Percentiles rank a stretch among this genome's conserved stretches.
Conservation (phyloP, 805 yeast species). For the Wickerhamiella azymoides region DNA sequence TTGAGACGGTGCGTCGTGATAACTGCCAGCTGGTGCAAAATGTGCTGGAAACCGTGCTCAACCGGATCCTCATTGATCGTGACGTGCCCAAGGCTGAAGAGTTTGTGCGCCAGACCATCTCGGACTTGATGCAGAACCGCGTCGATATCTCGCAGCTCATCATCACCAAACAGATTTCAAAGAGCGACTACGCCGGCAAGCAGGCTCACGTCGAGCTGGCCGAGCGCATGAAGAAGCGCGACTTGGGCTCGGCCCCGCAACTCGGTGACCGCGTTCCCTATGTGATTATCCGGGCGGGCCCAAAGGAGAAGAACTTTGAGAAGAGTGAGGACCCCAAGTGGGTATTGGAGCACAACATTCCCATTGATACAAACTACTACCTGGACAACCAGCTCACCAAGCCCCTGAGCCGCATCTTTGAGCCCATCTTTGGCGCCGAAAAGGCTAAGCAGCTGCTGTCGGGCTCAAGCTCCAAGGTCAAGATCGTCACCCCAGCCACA, state of each 20-base stretch:
- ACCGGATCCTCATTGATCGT: constrained; percentile 71
- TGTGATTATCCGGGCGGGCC: constrained; percentile 72
- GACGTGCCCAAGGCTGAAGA: constrained; percentile 73
- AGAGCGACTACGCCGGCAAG: constrained; percentile 84
- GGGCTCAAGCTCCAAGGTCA: constrained; percentile 71
- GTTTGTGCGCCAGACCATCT: constrained; percentile 76
- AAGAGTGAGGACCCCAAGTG: constrained; percentile 94
- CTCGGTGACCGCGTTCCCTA: constrained; percentile 97
- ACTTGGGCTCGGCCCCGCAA: constrained; percentile 93
- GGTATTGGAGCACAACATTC: constrained; percentile 80
- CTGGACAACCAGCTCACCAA: constrained; percentile 85
- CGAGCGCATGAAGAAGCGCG: constrained; percentile 90
- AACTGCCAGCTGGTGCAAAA: constrained; percentile 90
- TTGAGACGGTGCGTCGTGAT: constrained; percentile 96
- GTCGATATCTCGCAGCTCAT: constrained; percentile 88
- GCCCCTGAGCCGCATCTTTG: constrained; percentile 85
- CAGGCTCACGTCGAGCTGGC: constrained; percentile 97
- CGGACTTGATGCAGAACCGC: constrained; percentile 78
- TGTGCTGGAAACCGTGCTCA: constrained; percentile 83
- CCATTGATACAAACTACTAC: constrained; percentile 89
- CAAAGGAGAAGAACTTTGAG: constrained; percentile 75
- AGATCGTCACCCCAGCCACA: constrained; percentile 52
- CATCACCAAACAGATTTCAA: constrained; percentile 80
- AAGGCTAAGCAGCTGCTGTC: constrained; percentile 65
- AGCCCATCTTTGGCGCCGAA: constrained; percentile 82